Base-by-base conservation (phyloP, 2,329 filamentous ascomycete species). In the Ophiosphaerella narmari region DNA sequence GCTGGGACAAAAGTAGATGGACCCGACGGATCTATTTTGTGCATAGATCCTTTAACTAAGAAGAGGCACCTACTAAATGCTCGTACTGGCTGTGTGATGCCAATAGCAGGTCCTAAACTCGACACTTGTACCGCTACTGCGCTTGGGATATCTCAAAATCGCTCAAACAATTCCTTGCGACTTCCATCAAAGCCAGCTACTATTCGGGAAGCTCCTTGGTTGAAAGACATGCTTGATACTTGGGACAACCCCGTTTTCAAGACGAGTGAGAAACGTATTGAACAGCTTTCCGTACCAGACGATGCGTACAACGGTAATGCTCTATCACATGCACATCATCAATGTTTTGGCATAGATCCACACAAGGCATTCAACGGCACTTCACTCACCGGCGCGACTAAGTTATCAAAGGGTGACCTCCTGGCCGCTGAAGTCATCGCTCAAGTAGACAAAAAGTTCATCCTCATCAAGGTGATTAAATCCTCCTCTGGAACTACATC, bases 381-480 rank as follows among this genome's bases (percentile, higher is more conserved):
- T 65, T 56, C 60, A 1, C 18, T 42, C 1, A 26, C 42, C 8
- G 45, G 41, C 14, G 58, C 53, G 0, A 71, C 61, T 13, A 72
- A 65, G 48, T 55, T 97, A 1, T 89, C 86, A 1, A 89, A 86
- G 57, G 64, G 76, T 4, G 80, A 47, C 11, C 50, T 73, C 7
- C 44, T 71, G 1, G 66, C 74, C 7, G 89, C 89, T 0, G 74
- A 82, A 41, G 78, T 96, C 0, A 81, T 99, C 36, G 81, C 86
- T 0, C 94, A 99, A 65, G 87, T 99, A 1, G 93, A 97, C 68
- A 80, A 78, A 12, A 99, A 99, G 70, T 99, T 96, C 67, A 88
- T 99, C 13, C 75, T 99, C 0, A 78, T 86, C 18, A 87, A 83
- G 54, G 74, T 90, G 42, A 68, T 24, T 13, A 51, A 57, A 6